phyloP scores from a whole-genome alignment of 495 filamentous ascomycete species.

The Aspergillus egyptiacus region DNA sequence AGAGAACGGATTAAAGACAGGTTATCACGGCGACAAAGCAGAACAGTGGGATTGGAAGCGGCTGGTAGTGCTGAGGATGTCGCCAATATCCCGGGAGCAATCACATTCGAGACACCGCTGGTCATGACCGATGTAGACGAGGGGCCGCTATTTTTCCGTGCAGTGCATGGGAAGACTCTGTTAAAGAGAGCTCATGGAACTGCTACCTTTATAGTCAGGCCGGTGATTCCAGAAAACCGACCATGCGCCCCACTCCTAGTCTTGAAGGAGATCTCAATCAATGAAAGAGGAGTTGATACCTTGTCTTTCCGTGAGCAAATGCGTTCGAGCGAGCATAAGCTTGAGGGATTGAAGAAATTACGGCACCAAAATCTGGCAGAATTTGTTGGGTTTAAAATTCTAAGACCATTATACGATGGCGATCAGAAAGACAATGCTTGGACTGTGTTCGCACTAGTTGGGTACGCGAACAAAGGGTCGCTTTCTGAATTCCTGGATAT shows the following conservation, averaged over 20 bases:
- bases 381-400: conserved; percentile 75
- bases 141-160: conserved; percentile 53
- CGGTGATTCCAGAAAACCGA: conserved; percentile 47
- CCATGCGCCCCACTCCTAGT: conserved; percentile 54
- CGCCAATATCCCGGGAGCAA: conserved; percentile 38
- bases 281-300: conserved; percentile 34
- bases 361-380: conserved; percentile 72
- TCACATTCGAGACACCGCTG: conserved; percentile 69
- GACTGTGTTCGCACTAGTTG: conserved; percentile 75
- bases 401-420: conserved; percentile 29
- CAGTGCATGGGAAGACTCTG: conserved; percentile 57
- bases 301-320: conserved; percentile 48
- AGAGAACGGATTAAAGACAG: conserved; percentile 42
- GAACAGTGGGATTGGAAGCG: conserved; percentile 31
- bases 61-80: conserved; percentile 26
- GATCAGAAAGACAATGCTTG: conserved; percentile 44
- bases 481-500: conserved; percentile 75
- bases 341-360: conserved; percentile 67
- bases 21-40: conserved; percentile 34
- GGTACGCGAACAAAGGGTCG: conserved; percentile 75
- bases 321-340: conserved; percentile 62
- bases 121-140: conserved; percentile 52
- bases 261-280: conserved; percentile 52
- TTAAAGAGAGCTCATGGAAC: conserved; percentile 50
- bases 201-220: conserved; percentile 62